phyloP scores from a whole-genome alignment of 202 grass and related monocot genomes.

The Alloteropsis angusta region DNA sequence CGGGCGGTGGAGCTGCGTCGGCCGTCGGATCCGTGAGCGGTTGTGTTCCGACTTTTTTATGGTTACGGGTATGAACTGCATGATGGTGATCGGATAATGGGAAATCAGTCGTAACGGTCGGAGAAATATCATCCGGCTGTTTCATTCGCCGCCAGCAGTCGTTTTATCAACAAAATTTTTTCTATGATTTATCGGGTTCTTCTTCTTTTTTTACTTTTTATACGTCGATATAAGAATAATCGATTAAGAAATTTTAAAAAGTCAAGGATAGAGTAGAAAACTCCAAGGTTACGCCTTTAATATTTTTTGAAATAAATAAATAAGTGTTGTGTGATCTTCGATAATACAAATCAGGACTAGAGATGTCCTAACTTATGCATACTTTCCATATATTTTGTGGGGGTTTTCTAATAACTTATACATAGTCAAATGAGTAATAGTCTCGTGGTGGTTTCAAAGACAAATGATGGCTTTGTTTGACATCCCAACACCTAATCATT shows the following conservation, averaged over 20 bases:
- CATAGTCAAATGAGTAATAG: neutral
- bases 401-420: neutral
- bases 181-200: too few species aligned
- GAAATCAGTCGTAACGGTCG: slow-evolving; percentile 30
- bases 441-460: neutral
- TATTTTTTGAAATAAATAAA: neutral
- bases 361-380: too few species aligned
- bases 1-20: neutral
- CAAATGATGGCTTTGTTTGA: neutral
- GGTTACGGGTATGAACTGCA: neutral
- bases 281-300: too few species aligned
- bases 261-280: neutral
- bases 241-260: neutral
- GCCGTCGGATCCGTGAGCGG: neutral
- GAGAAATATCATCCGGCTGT: neutral
- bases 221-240: too few species aligned
- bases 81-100: slow-evolving; percentile 21
- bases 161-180: neutral
- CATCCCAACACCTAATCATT: neutral
- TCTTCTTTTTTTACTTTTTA: too few species aligned
- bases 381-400: neutral
- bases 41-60: neutral
- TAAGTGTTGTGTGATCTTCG: neutral
- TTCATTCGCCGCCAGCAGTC: too few species aligned
- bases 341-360: too few species aligned